Percentiles rank a stretch among this genome's conserved stretches.
Conservation (phyloP, 148 eudicot species). For the Rhododendron henanense region DNA sequence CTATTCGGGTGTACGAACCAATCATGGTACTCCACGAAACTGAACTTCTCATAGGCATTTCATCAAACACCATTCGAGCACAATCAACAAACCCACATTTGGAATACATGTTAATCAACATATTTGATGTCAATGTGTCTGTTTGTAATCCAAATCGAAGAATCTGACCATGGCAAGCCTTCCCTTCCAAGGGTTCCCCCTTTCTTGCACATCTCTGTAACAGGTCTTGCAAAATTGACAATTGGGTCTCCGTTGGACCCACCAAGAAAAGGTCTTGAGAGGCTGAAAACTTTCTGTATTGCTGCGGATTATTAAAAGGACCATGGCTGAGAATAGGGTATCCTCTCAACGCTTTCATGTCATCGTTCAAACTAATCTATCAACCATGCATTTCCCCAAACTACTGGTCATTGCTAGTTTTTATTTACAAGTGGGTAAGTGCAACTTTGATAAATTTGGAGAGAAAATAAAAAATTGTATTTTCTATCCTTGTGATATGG, state of each 20-base stretch:
- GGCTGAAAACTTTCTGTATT: not conserved
- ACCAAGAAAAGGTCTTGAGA: constrained; percentile 14
- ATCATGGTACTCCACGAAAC: constrained; percentile 87
- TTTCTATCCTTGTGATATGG: too few relatives aligned
- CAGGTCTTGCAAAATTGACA: constrained; percentile 32
- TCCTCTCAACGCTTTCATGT: constrained; percentile 9
- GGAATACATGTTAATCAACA: constrained; percentile 64
- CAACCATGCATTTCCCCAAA: not conserved
- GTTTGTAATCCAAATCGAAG: constrained; percentile 33
- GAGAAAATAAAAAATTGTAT: too few relatives aligned
- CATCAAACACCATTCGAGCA: constrained; percentile 61
- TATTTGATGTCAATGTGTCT: constrained; percentile 49
- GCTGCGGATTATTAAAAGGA: not conserved
- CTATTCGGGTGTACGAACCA: constrained; percentile 52
- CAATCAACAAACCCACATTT: constrained; percentile 48
- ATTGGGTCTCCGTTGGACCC: not conserved
- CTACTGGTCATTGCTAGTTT: not conserved
- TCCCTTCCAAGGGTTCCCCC: constrained; percentile 38
- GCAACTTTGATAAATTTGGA: too few relatives aligned
- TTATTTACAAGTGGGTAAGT: not conserved
- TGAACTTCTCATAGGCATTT: constrained; percentile 51
- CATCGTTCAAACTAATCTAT: not conserved
- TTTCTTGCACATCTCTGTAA: constrained; percentile 63
- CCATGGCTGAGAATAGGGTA: not conserved
- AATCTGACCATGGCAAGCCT: constrained; percentile 55